Conservation (phyloP, 2,329 filamentous ascomycete species). For the Escovopsis sp. region DNA sequence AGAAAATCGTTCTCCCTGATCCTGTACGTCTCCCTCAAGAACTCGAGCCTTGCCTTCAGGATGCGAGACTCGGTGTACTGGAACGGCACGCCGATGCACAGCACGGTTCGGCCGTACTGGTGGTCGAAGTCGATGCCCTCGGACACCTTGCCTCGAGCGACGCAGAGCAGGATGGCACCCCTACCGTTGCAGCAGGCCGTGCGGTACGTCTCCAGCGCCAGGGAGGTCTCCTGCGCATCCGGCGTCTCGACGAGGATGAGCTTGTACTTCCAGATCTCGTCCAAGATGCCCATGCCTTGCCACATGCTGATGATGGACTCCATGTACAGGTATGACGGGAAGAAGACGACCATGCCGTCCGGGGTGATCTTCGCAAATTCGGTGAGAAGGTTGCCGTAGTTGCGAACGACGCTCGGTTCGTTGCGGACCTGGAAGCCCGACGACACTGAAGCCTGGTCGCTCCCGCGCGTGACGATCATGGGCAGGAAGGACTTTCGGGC, state of each 20-base stretch:
- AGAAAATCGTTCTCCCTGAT: constrained; percentile 96
- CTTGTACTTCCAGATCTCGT: constrained; percentile 98
- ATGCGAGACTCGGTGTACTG: constrained; percentile 98
- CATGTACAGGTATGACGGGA: constrained; percentile 98
- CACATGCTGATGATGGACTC: constrained; percentile 98
- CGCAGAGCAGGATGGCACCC: constrained; percentile 83
- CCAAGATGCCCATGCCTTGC: constrained; percentile 96
- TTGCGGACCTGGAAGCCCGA: constrained; percentile 92
- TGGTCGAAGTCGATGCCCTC: constrained; percentile 99
- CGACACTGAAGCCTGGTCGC: constrained; percentile 83
- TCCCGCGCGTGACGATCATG: constrained; percentile 92
- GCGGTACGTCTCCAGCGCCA: constrained; percentile 90
- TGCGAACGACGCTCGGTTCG: constrained; percentile 90
- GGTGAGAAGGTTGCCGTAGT: constrained; percentile 84
- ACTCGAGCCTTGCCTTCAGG: constrained; percentile 86
- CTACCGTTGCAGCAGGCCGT: constrained; percentile 96
- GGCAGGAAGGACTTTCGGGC: constrained; percentile 89
- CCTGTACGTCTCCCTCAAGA: constrained; percentile 90
- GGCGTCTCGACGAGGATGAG: constrained; percentile 95
- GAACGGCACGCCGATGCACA: constrained; percentile 95
- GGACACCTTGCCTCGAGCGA: constrained; percentile 91
- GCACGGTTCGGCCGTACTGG: constrained; percentile 87
- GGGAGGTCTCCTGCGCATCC: constrained; percentile 89
- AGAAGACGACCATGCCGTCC: constrained; percentile 97
- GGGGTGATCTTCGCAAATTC: constrained; percentile 95